Conservation (phyloP, 1,284 basidiomycete genomes). For the Ustilago crameri region DNA sequence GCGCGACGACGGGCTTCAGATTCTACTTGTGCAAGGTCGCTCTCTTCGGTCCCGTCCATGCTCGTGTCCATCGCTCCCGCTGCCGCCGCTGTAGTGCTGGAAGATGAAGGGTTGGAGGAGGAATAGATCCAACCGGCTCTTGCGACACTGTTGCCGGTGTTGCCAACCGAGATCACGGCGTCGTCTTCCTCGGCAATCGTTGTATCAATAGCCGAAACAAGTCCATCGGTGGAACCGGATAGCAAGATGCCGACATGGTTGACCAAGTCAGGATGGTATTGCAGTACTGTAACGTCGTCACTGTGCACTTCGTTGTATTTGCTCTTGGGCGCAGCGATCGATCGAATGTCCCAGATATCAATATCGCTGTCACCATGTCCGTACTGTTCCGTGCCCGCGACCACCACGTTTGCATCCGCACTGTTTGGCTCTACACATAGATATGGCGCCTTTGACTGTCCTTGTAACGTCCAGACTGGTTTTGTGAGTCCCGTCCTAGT, state of each 20-base stretch:
- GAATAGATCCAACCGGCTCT: constrained; percentile 57
- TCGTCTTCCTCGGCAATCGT: constrained; percentile 61
- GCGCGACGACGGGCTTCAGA: constrained; percentile 32
- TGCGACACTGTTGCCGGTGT: constrained; percentile 61
- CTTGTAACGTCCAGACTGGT: constrained; percentile 31
- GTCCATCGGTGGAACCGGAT: constrained; percentile 61
- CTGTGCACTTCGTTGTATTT: constrained; percentile 65
- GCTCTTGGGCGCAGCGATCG: constrained; percentile 32
- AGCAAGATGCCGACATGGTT: constrained; percentile 50
- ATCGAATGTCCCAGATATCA: constrained; percentile 62
- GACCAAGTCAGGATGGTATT: constrained; percentile 52
- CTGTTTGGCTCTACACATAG: constrained; percentile 47
- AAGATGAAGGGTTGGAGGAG: background rate
- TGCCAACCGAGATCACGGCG: constrained; percentile 63
- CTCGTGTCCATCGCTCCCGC: constrained; percentile 22
- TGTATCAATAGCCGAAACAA: constrained; percentile 61
- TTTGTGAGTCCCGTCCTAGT: constrained; percentile 23
- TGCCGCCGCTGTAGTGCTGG: background rate
- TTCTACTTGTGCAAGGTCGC: constrained; percentile 34
- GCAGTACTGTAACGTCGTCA: constrained; percentile 62
- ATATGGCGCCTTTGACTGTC: constrained; percentile 52
- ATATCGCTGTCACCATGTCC: constrained; percentile 58
- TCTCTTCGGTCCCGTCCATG: constrained; percentile 29
- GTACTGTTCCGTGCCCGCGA: constrained; percentile 62
- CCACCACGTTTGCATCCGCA: constrained; percentile 38